Evolutionary conservation across 2,329 filamentous ascomycete genomes (phyloP), one percentile per base, ranked within the genome.

Genomic region (Plectosphaerella cucumerina): DNA sequence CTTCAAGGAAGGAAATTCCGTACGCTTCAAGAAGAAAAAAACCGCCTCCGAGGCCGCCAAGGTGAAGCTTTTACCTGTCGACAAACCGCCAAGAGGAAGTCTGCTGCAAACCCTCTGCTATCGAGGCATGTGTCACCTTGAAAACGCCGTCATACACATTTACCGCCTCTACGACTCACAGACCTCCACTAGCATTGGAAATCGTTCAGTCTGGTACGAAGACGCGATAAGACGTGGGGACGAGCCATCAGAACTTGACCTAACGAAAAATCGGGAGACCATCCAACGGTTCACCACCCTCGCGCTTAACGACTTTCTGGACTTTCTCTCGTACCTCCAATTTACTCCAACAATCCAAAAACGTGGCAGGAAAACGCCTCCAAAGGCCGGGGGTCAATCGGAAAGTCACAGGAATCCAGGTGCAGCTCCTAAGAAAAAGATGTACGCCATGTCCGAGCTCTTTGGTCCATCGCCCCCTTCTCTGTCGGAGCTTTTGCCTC

Each of bases 271-370:
- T 43, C 79, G 86, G 43, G 90, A 87, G 65, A 70, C 79, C 22
- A 85, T 93, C 57, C 88, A 89, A 59, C 76, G 78, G 1, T 85
- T 87, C 66, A 89, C 89, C 4, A 92, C 89, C 66, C 80, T 85
- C 50, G 89, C 89, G 1, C 69, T 94, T 20, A 80, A 85, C 53
- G 89, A 94, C 68, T 91, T 88, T 63, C 73, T 85, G 59, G 74
- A 80, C 20, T 94, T 89, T 62, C 71, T 95, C 37, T 82, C 83
- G 1, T 75, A 84, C 53, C 85, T 94, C 56, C 87, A 94, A 60
- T 94, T 94, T 67, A 88, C 89, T 0, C 87, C 89, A n/a, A n/a
- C 0, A 81, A 87, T 46, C 67, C 31, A 34, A 55, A 4, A 4
- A 31, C 26, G 26, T 14, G 14, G 6, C 35, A 37, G 6, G 35